phyloP scores from a whole-genome alignment of 2,329 filamentous ascomycete genomes.

The Blumeria hordei region DNA sequence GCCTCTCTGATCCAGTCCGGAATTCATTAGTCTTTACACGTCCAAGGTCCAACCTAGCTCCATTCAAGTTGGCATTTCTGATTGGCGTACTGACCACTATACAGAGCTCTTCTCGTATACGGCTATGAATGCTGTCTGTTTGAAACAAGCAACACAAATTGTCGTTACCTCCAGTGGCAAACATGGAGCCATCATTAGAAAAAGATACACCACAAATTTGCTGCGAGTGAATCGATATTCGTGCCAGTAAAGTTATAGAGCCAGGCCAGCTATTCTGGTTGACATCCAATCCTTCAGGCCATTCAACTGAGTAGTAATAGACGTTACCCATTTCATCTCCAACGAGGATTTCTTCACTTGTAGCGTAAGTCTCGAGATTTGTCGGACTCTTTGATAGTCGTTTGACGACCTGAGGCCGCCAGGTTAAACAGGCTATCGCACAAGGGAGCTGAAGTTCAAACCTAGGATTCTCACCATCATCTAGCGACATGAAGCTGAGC shows the following conservation, averaged over 20 bases:
- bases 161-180: conserved; percentile 83
- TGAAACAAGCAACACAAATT: conserved; percentile 71
- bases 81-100: conserved; percentile 2
- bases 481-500: conserved; percentile 54
- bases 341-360: conserved; percentile 64
- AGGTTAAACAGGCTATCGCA: conserved; percentile 58
- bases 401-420: conserved; percentile 38
- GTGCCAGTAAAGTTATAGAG: conserved; percentile 50
- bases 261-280: conserved; percentile 47
- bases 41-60: conserved; percentile 13
- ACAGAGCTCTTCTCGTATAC: background rate
- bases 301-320: conserved; percentile 79
- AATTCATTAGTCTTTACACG: conserved; percentile 22
- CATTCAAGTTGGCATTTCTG: conserved; percentile 3
- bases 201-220: conserved; percentile 88
- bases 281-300: conserved; percentile 43
- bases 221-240: conserved; percentile 57
- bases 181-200: conserved; percentile 49
- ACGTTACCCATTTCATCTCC: conserved; percentile 65
- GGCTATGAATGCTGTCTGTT: conserved; percentile 7
- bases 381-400: conserved; percentile 26
- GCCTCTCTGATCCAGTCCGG: conserved; percentile 31
- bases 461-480: conserved; percentile 39
- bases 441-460: conserved; percentile 51
- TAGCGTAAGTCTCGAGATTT: conserved; percentile 23